These are phyloP conservation scores for Stemphylium lycopersici DNA, from an alignment of 2,329 filamentous ascomycete genomes.

Conservation along the genomic window DNA sequence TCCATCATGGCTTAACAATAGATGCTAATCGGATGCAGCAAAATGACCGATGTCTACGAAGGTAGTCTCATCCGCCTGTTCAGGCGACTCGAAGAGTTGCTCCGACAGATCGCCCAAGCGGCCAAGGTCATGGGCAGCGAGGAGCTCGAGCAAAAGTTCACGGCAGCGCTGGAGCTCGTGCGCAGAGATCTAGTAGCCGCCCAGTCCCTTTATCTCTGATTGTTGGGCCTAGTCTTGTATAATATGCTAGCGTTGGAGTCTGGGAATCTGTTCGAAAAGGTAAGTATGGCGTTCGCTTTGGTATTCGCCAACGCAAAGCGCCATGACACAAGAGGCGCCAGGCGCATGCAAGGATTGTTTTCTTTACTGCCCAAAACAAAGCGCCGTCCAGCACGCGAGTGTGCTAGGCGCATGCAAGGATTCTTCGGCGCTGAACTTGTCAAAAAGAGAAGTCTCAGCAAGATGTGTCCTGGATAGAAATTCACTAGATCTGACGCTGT, in stretches of 20 bases:
- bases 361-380: slow-evolving; percentile 19
- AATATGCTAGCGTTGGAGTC: slow-evolving; percentile 16
- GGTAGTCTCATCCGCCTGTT: slow-evolving; percentile 95
- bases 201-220: slow-evolving; percentile 81
- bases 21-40: slow-evolving; percentile 60
- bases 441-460: slow-evolving; percentile 20
- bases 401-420: slow-evolving; percentile 25
- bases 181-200: slow-evolving; percentile 93
- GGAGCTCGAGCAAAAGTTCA: slow-evolving; percentile 91
- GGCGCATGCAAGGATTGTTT: slow-evolving; percentile 19
- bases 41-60: slow-evolving; percentile 99
- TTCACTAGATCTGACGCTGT: slow-evolving; percentile 38
- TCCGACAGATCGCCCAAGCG: slow-evolving; percentile 94
- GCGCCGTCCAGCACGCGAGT: slow-evolving; percentile 21
- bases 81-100: slow-evolving; percentile 89
- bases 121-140: slow-evolving; percentile 98
- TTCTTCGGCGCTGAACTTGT: slow-evolving; percentile 21
- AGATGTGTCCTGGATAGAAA: slow-evolving; percentile 33
- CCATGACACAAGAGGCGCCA: slow-evolving; percentile 8
- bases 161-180: slow-evolving; percentile 82
- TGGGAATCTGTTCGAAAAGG: slow-evolving; percentile 15
- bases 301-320: slow-evolving; percentile 17
- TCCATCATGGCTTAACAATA: not conserved
- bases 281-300: slow-evolving; percentile 26
- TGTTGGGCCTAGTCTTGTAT: slow-evolving; percentile 20